Base-by-base conservation (phyloP, 2,329 filamentous ascomycete species). In the Ceratocystis huliohia region DNA sequence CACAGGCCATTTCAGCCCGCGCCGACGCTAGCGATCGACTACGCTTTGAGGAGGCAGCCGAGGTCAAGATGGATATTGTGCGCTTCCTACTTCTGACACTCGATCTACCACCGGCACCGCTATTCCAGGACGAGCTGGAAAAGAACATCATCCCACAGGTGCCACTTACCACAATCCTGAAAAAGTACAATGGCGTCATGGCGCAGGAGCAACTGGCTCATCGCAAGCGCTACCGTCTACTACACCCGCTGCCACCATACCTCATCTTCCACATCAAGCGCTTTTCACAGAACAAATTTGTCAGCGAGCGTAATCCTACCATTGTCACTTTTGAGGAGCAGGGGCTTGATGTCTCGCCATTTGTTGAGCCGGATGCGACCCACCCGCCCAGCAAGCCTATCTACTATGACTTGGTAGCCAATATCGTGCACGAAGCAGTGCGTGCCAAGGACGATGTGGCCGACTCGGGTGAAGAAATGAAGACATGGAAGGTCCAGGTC, bases 91-190 rank as follows among this genome's bases (percentile, higher is more conserved):
- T 99, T 70, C 83, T 99, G 10, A 97, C 94, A 0, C 84, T 99
- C 61, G 94, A 99, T 76, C 83, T 99, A 5, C 94, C 94, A 0
- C 82, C 93, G 0, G 89, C 93, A 2, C 94, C 94, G 0, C 84
- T 99, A 8, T 99, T 99, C 80, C 93, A 97, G 74, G 94, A 96
- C 77, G 90, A 96, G 72, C 81, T 93, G 66, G 89, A 96, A 74
- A 87, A 88, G 76, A 97, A 96, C 77, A 96, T 96, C 76, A 99
- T 99, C 74, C 94, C 94, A 0, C 89, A 94, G 73, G 87, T 92
- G 67, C 89, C 93, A 0, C 83, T 99, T 5, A 88, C 87, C 13
- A 85, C 84, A 13, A 87, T 99, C 69, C 81, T 99, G 30, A 83
- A 85, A 71, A 99, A 99, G 75, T 99, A 99, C 79, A 92, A 97